phyloP scores from a whole-genome alignment of 257 asterid species.

The Solanum pinnatisectum region DNA sequence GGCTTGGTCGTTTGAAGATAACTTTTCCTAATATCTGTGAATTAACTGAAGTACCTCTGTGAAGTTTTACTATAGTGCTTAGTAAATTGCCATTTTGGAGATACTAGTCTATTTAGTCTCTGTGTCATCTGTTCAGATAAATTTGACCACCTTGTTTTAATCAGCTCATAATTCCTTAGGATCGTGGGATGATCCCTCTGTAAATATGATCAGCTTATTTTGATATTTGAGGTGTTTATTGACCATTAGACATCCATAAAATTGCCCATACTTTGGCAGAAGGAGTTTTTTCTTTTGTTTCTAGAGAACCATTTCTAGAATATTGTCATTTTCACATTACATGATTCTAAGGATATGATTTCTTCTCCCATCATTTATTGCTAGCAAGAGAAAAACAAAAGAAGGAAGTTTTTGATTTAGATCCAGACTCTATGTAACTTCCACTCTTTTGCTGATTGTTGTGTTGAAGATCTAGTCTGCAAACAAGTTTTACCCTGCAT shows the following conservation, averaged over 20 bases:
- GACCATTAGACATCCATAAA: background rate
- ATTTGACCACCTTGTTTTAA: background rate
- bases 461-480: background rate
- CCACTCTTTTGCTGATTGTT: background rate
- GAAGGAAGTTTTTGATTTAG: background rate
- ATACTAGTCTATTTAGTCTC: background rate
- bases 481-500: background rate
- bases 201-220: background rate
- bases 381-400: background rate
- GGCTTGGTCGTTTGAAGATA: background rate
- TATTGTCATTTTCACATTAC: background rate
- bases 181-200: background rate
- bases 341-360: background rate
- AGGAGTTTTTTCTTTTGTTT: background rate
- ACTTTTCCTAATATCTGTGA: background rate
- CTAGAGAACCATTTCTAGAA: background rate
- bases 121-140: background rate
- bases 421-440: background rate
- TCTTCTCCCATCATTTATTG: background rate
- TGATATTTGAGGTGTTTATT: background rate
- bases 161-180: background rate
- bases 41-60: background rate
- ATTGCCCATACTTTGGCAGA: background rate
- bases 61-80: background rate
- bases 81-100: background rate